Evolutionary conservation across 176 grass and related monocot species (phyloP).

Genomic region (Panicum miliaceum): DNA sequence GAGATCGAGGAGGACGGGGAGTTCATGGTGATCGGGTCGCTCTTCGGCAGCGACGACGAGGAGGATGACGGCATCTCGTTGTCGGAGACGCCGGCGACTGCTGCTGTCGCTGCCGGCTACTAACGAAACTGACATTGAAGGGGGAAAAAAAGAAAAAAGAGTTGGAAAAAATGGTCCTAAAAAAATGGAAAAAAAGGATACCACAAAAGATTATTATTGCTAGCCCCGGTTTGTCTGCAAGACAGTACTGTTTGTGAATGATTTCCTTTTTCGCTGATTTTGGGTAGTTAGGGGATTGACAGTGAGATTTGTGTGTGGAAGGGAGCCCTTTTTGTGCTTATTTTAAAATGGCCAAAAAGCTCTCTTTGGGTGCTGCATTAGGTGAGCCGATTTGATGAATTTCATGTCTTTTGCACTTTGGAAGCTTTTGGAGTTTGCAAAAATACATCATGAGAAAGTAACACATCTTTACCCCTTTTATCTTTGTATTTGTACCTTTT

Average conservation of each 20-base stretch:
- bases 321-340: constrained; percentile 44
- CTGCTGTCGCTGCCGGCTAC: constrained; percentile 42
- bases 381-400: constrained; percentile 34
- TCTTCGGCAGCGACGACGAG: constrained; percentile 60
- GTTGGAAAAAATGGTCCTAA: neutral
- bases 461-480: constrained; percentile 20
- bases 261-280: constrained; percentile 15
- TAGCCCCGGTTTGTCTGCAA: constrained; percentile 1
- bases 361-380: constrained; percentile 41
- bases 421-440: neutral
- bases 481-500: neutral
- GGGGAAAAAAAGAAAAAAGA: neutral
- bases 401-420: constrained; percentile 25
- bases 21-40: constrained; percentile 61
- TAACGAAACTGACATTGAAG: constrained; percentile 35
- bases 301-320: constrained; percentile 26
- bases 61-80: constrained; percentile 33
- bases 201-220: neutral
- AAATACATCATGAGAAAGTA: constrained; percentile 45
- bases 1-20: constrained; percentile 43
- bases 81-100: constrained; percentile 42
- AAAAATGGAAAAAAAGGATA: neutral
- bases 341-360: constrained; percentile 61
- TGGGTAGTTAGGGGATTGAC: constrained; percentile 38
- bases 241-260: constrained; percentile 14